Evolutionary conservation across 1,284 basidiomycete genomes (phyloP), one percentile per base, ranked within the genome.

Genomic region (Tilletia indica): DNA sequence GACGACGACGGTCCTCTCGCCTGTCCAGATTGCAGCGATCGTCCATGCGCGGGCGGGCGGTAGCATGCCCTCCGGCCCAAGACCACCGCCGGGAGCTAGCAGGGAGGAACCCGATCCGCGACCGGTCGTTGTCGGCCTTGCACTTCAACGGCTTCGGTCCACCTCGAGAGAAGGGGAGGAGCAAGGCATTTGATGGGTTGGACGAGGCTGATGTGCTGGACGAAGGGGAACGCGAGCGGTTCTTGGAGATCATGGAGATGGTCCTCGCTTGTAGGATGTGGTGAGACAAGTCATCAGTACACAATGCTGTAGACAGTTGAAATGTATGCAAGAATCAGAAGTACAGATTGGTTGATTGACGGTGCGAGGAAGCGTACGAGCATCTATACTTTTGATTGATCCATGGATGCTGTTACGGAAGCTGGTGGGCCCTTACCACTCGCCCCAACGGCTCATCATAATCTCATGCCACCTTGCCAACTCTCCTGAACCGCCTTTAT

Each of bases 1-100:
- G n/a, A n/a, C n/a, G n/a, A n/a, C n/a, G n/a, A n/a, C n/a, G n/a
- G n/a, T n/a, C n/a, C n/a, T n/a, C n/a, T n/a, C n/a, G n/a, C n/a
- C n/a, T n/a, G n/a, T n/a, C n/a, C 94, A 97, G 78, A 90, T 93
- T 61, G 92, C 93, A 0, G 93, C 93, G 0, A 87, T 95, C 8
- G 96, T 92, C 92, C 86, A 87, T 45, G 82, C 86, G 72, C 85
- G 89, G 80, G 85, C 86, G 67, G 79, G 86, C 70, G 9, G 47
- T 9, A 69, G 78, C 84, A 14, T 70, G 87, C 49, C 86, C 86
- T 47, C 86, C 88, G 72, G 86, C 86, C 71, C 87, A 87, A 47
- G 88, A 93, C 3, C 84, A 93, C 0, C 88, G 92, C 54, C 91
- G 11, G 19, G 11, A 11, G 11, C 47, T 9, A 11, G 11, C 47